Evolutionary conservation across 78 protist genomes (phyloP).

Genomic region (Chrysochromulina parva): DNA sequence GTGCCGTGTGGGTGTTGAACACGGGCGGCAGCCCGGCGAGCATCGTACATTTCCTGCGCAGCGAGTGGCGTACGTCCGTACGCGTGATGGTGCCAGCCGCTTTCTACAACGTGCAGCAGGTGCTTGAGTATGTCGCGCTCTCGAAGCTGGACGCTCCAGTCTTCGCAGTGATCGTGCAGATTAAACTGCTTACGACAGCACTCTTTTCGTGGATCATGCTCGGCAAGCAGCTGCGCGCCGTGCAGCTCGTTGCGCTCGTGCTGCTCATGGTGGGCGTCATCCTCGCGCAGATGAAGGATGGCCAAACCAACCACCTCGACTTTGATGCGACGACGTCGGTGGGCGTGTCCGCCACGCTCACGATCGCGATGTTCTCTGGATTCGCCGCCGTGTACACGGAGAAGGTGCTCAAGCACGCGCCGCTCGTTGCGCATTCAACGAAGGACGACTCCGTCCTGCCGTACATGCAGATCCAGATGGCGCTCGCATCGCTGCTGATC

Average conservation of each 20-base stretch:
- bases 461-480: not conserved
- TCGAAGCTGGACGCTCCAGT: not conserved
- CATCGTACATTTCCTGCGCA: not conserved
- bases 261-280: not conserved
- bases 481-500: not conserved
- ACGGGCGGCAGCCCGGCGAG: not conserved
- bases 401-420: not conserved
- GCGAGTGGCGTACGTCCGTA: not conserved
- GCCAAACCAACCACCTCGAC: not conserved
- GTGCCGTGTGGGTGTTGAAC: not conserved
- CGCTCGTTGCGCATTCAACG: too few relatives aligned
- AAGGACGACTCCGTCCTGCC: too few relatives aligned
- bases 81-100: conserved; percentile 34
- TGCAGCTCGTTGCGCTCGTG: not conserved
- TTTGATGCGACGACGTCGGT: too few relatives aligned
- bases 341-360: too few relatives aligned
- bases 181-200: conserved; percentile 5
- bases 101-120: conserved; percentile 13
- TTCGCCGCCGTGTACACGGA: not conserved
- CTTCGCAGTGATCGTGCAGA: not conserved
- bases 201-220: not conserved
- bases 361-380: not conserved
- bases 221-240: not conserved
- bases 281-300: not conserved
- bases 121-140: conserved; percentile 2